Base-by-base conservation (phyloP, 2,329 filamentous ascomycete genomes). In the Paraphaeosphaeria minitans region DNA sequence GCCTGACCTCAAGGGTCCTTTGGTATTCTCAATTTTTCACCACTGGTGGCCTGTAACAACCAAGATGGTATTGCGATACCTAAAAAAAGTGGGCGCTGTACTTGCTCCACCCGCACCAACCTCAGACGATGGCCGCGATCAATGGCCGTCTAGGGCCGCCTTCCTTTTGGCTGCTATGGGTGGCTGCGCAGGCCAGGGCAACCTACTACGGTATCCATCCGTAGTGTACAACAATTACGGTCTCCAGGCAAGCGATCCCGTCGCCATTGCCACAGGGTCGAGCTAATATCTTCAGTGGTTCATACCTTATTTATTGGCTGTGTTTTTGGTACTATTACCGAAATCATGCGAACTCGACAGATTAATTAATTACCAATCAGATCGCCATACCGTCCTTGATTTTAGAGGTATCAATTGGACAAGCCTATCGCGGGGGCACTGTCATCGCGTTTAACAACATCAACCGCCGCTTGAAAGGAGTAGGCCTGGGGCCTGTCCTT, bases 211-310 rank as follows among this genome's bases (percentile, higher is more conserved):
- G 21, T 67, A 61, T 37, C 66, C 64, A 16, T 61, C 59, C 0
- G 56, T 61, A 0, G 61, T 63, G 7, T 66, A 64, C 53, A 66
- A 68, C 53, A 66, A 66, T 41, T 58, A 66, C 35, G 60, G 63
- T 4, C 50, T 66, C 1, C 29, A 31, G 29, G 29, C 29, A 31
- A 31, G 29, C 29, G 29, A 8, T 31, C 10, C 7, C 2, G 29
- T 27, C 29, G 2, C 10, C 10, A 12, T 31, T 31, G 29, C 10
- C 29, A 4, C 29, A 12, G 29, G 10, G 10, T 9, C 29, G 10
- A 12, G 10, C 29, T 31, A 31, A 31, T 12, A 31, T 12, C 29
- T 31, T 12, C 61, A 66, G 42, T 66, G 56, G 55, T 66, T 63
- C 49, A 58, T 63, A 2, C 63, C 62, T 0, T 62, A 65, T 27